phyloP scores from a whole-genome alignment of 192 early-diverging fungal species.

The Coemansia sp. region DNA sequence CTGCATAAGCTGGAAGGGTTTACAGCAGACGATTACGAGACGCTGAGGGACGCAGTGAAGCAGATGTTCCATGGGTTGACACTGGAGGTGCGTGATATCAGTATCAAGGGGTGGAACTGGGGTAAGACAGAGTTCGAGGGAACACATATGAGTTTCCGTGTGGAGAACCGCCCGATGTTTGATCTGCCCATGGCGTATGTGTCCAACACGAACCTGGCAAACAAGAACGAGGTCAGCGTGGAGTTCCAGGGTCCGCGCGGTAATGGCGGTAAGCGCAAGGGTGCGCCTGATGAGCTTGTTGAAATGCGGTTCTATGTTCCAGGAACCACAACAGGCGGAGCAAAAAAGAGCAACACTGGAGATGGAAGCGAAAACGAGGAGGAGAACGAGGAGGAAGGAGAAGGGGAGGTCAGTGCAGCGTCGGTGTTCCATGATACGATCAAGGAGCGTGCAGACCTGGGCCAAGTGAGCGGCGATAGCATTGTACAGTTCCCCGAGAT shows the following conservation, averaged over 20 bases:
- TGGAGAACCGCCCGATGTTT: conserved; percentile 79
- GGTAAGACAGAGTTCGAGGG: conserved; percentile 83
- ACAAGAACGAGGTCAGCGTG: conserved; percentile 89
- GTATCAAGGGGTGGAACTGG: conserved; percentile 97
- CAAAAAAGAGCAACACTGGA: conserved; percentile 52
- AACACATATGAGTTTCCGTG: conserved; percentile 77
- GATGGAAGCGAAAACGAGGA: conserved; percentile 21
- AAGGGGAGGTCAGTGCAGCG: conserved; percentile 63
- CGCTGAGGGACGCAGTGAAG: conserved; percentile 69
- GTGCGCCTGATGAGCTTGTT: conserved; percentile 74
- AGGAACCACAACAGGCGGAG: conserved; percentile 62
- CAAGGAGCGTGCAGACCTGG: conserved; percentile 87
- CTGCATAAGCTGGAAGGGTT: conserved; percentile 92
- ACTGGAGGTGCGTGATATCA: conserved; percentile 81
- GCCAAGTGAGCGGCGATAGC: conserved; percentile 81
- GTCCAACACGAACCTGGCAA: conserved; percentile 78
- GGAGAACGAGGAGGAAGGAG: conserved; percentile 53
- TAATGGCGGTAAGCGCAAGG: conserved; percentile 56
- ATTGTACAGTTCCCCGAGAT: conserved; percentile 88
- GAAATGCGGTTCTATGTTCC: conserved; percentile 94
- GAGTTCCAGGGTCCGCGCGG: conserved; percentile 80
- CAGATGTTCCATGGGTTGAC: conserved; percentile 68
- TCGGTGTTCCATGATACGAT: conserved; percentile 89
- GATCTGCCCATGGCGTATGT: conserved; percentile 89
- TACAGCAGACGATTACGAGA: conserved; percentile 74